Base-by-base conservation (phyloP, 192 early-diverging fungal genomes). In the Diversispora eburnea region DNA sequence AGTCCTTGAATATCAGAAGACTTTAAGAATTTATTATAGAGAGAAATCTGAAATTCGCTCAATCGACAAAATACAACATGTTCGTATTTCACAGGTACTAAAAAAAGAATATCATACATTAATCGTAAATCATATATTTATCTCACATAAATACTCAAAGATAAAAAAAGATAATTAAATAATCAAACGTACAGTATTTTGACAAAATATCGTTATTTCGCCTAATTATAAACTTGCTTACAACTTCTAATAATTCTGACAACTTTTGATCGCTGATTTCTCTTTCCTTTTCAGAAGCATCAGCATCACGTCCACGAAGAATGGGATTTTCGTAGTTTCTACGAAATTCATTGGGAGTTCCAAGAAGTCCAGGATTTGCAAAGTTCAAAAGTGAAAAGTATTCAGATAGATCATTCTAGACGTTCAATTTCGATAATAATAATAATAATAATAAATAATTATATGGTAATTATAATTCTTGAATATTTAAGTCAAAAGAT, bases 41-140 rank as follows among this genome's bases (percentile, higher is more conserved):
- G 78, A 9, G 86, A 79, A 7, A 88, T 67, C 78, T 99, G 98
- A 25, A 92, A 76, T 5, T 84, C 80, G 8, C 90, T 86, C 19
- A 97, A 81, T 66, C 88, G 87, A 76, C 94, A 95, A 80, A 99
- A 99, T 33, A 99, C 98, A 8, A 99, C 95, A 77, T 99, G 93
- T 73, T 99, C 98, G 84, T 92, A 98, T 77, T 99, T 99, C 25
- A 88, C 86, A 1, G 98, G 96, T 57, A 99, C 92, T 95, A 75
- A 3, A 47, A 48, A 42, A n/a, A 13, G 67, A 47, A 45, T 46
- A 65, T 55, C 33, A 13, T n/a, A 43, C 43, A 58, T 9, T 17
- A 2, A 51, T 49, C 42, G 47, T n/a, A n/a, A 2, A 51, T 33
- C 0, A 33, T 33, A 2, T 33, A 33, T 33, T 33, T 33, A 33